A percentile compares a stretch with the other conserved stretches of the same genome.
Conservation (phyloP, 345 rosid genomes). For the Pistacia integerrima region DNA sequence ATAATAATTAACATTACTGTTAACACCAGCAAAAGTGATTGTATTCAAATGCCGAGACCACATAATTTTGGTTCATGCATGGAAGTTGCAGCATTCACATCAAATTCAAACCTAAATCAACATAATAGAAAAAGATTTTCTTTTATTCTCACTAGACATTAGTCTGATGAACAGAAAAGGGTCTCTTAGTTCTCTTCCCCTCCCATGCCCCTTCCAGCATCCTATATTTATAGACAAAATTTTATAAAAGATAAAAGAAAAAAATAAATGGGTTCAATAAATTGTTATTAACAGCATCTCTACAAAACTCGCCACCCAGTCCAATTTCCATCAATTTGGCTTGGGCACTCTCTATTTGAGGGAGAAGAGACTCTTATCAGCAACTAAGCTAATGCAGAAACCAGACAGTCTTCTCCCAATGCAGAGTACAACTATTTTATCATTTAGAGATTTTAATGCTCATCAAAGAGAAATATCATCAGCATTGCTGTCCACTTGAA, state of each 20-base stretch:
- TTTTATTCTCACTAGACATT: constrained; percentile 1
- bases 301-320: constrained; percentile 35
- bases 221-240: constrained; percentile 9
- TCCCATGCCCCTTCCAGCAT: background rate
- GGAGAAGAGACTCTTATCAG: background rate
- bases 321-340: constrained; percentile 16
- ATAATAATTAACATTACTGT: too few relatives aligned
- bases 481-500: constrained; percentile 35
- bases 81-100: background rate
- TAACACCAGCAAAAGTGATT: too few relatives aligned
- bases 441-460: background rate
- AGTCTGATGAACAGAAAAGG: background rate
- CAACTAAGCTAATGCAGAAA: background rate
- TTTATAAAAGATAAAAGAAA: background rate
- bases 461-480: constrained; percentile 10
- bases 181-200: constrained; percentile 3
- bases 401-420: background rate
- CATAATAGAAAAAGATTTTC: background rate
- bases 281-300: constrained; percentile 15
- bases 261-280: background rate
- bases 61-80: too few relatives aligned
- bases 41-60: too few relatives aligned
- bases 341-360: background rate
- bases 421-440: constrained; percentile 7
- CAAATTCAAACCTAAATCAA: background rate